Evolutionary conservation across 805 yeast genomes (phyloP), one percentile per base, ranked within the genome.

Genomic region (Pichia occidentalis): DNA sequence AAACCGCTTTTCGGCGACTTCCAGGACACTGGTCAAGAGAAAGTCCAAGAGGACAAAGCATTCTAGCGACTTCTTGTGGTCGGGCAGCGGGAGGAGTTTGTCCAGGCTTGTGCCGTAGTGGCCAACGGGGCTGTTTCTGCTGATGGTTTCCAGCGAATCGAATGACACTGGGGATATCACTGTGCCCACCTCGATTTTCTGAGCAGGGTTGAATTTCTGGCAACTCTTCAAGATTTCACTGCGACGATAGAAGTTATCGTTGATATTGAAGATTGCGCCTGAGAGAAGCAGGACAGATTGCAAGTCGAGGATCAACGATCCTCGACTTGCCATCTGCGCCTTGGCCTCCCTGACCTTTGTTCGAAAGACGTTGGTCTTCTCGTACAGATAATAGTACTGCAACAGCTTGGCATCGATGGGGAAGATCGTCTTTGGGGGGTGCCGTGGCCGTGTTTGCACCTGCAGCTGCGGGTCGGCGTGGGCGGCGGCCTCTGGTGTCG

Each of bases 361-460:
- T 7, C 36, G 28, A 32, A 71, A 53, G 24, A 57, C 56, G 25
- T 61, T 60, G 19, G 77, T 49, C 50, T 77, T 77, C 39, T 58
- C 52, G 3, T 70, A 59, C 8, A 77, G 72, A 48, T 74, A 74
- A 39, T 68, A 70, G 54, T 71, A 80, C 52, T 80, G 84, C 4
- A 80, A 55, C 17, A 76, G 63, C 43, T 70, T 70, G 11, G 77
- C 73, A 46, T 79, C 86, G 33, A 68, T 60, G 2, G 72, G 60
- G 47, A 70, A 73, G 40, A 75, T 6, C n/a, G 42, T 33, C 14
- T 29, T 36, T 13, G 23, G 12, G 19, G 10, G 26, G 22, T 12
- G 19, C 12, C n/a, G n/a, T n/a, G n/a, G n/a, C n/a, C n/a, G n/a
- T n/a, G n/a, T n/a, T n/a, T n/a, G n/a, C n/a, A n/a, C n/a, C n/a